Conservation (phyloP, 805 yeast genomes). For the Lipomyces mesembrius region DNA sequence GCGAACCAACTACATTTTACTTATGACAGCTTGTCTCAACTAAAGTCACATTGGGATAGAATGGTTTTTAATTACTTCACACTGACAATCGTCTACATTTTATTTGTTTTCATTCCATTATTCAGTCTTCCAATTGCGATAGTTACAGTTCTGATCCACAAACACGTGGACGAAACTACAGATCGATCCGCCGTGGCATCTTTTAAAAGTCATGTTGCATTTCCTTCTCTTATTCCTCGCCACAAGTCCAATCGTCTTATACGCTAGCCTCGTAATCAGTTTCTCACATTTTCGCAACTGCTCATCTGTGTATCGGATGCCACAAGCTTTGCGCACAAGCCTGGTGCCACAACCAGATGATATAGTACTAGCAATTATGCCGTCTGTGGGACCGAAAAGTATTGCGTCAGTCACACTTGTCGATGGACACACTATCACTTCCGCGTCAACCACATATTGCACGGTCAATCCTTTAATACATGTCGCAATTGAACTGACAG, state of each 20-base stretch:
- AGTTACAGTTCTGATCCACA: not conserved
- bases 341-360: not conserved
- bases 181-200: not conserved
- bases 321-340: not conserved
- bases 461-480: not conserved
- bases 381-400: too few relatives aligned
- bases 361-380: not conserved
- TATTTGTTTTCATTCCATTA: not conserved
- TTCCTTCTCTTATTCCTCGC: not conserved
- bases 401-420: not conserved
- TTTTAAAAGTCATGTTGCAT: not conserved
- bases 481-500: not conserved
- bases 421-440: not conserved
- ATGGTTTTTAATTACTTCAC: not conserved
- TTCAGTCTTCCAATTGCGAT: conserved; percentile 1
- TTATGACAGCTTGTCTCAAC: not conserved
- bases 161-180: not conserved
- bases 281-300: not conserved
- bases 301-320: not conserved
- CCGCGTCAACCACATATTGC: not conserved
- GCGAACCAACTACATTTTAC: not conserved
- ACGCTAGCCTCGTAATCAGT: not conserved
- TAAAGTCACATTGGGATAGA: not conserved
- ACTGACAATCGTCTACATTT: not conserved
- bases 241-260: not conserved